Percentiles rank a stretch among this genome's conserved stretches.
These are phyloP conservation scores for Wallacemonas collosoma DNA, from an alignment of 208 protist species.

Conservation along the genomic window DNA sequence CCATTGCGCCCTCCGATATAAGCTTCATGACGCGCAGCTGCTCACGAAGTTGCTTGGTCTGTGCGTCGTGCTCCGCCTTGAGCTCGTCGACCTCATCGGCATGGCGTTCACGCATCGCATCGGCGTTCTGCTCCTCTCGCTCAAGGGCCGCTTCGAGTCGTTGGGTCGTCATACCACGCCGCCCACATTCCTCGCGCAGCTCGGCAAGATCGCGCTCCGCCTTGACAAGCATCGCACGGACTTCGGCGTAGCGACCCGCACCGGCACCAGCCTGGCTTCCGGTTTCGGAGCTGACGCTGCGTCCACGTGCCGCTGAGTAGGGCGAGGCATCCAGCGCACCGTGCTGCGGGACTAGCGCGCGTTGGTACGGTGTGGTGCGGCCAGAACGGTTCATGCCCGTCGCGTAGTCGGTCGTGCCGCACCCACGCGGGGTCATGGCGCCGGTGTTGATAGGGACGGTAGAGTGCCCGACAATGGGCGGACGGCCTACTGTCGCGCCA, in stretches of 20 bases:
- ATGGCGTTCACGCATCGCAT: conserved; percentile 42
- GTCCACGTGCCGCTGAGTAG: conserved; percentile 16
- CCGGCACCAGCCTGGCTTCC: conserved; percentile 22
- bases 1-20: conserved; percentile 71
- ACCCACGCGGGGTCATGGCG: conserved; percentile 9
- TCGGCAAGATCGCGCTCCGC: conserved; percentile 77
- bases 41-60: conserved; percentile 73
- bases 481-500: not conserved
- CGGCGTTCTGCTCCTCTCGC: conserved; percentile 50
- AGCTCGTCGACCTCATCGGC: conserved; percentile 42
- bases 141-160: conserved; percentile 56
- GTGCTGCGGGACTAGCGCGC: conserved; percentile 35
- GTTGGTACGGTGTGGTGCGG: conserved; percentile 27
- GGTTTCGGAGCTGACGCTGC: conserved; percentile 17
- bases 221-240: conserved; percentile 70
- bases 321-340: conserved; percentile 13
- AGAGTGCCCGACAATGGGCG: not conserved
- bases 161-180: conserved; percentile 50
- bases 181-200: conserved; percentile 55
- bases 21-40: conserved; percentile 80
- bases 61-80: conserved; percentile 62
- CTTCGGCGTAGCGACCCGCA: conserved; percentile 44
- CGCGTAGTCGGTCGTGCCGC: conserved; percentile 8
- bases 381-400: conserved; percentile 33
- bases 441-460: not conserved